Conservation (phyloP, 495 filamentous ascomycete species). For the Talaromyces thailandensis region DNA sequence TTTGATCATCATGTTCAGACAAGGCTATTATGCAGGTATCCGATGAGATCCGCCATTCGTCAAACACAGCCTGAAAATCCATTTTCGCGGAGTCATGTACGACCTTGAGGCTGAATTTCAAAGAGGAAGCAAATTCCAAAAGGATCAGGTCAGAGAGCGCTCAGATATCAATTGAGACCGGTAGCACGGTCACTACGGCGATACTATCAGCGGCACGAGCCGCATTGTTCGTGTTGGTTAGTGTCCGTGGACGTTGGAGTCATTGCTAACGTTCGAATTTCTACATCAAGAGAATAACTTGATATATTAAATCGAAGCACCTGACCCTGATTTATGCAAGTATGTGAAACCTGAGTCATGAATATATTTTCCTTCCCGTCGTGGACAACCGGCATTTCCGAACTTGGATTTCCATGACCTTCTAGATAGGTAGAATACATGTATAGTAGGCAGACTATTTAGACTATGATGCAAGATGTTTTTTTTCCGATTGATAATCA, state of each 20-base stretch:
- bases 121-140: not conserved
- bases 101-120: not conserved
- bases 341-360: not conserved
- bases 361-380: not conserved
- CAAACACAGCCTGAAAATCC: not conserved
- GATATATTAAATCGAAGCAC: not conserved
- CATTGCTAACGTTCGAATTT: not conserved
- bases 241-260: not conserved
- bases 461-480: not conserved
- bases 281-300: too few species aligned
- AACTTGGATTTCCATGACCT: not conserved
- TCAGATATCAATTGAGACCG: not conserved
- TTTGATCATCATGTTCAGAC: not conserved
- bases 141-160: not conserved
- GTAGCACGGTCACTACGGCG: not conserved
- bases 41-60: not conserved
- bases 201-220: not conserved
- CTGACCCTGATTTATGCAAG: not conserved
- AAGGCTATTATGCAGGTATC: not conserved
- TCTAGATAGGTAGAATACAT: not conserved
- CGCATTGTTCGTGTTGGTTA: not conserved
- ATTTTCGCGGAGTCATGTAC: not conserved
- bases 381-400: not conserved
- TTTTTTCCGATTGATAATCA: not conserved
- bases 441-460: not conserved